These are phyloP conservation scores for Tuber aestivum DNA, from an alignment of 495 filamentous ascomycete genomes.

Conservation along the genomic window DNA sequence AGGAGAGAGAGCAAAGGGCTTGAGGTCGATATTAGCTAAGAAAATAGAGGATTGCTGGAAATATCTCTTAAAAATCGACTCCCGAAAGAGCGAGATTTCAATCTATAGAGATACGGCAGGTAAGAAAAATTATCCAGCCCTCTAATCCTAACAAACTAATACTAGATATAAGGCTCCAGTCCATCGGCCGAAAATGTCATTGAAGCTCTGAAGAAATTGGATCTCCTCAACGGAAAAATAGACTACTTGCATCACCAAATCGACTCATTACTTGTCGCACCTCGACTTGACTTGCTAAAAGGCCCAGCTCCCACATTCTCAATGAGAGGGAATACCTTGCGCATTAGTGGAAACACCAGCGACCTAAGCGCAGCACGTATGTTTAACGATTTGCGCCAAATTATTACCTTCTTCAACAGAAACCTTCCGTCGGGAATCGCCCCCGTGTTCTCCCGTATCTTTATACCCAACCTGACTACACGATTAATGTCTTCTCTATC, in stretches of 20 bases:
- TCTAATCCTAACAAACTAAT: neutral
- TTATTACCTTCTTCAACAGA: conserved; percentile 61
- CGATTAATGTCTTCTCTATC: conserved; percentile 71
- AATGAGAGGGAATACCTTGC: conserved; percentile 46
- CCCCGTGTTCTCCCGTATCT: conserved; percentile 55
- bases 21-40: conserved; percentile 46
- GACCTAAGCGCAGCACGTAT: conserved; percentile 44
- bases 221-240: conserved; percentile 47
- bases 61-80: conserved; percentile 54
- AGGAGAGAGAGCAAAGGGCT: conserved; percentile 29
- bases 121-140: neutral
- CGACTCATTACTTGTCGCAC: conserved; percentile 49
- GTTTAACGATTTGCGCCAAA: conserved; percentile 55
- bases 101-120: neutral
- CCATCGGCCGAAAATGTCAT: conserved; percentile 18
- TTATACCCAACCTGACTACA: conserved; percentile 61
- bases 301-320: conserved; percentile 35
- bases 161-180: neutral
- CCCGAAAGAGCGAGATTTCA: conserved; percentile 37
- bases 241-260: conserved; percentile 51
- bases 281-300: conserved; percentile 45
- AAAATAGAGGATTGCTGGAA: conserved; percentile 52
- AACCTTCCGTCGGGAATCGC: conserved; percentile 60
- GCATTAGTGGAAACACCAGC: conserved; percentile 45
- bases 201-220: conserved; percentile 32